Evolutionary conservation across 179 eudicot species (phyloP).

Genomic region (Gypsophila paniculata): DNA sequence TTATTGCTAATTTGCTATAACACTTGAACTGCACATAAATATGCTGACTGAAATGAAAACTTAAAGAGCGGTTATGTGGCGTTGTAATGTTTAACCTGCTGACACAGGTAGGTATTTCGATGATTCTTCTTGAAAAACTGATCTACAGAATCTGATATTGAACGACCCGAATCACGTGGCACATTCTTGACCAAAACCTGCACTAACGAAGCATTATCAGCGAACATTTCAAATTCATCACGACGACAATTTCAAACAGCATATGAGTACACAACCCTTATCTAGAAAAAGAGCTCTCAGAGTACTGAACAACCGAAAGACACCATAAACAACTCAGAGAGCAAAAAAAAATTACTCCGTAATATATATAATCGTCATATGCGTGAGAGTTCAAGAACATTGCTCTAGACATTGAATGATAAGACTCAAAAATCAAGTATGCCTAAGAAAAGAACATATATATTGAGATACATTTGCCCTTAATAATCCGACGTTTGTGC

Average conservation of each 20-base stretch:
- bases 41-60: neutral
- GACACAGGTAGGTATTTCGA: constrained; percentile 73
- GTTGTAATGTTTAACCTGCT: constrained; percentile 51
- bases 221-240: too few species aligned
- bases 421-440: neutral
- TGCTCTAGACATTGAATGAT: neutral
- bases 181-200: constrained; percentile 90
- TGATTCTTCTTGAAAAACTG: constrained; percentile 76
- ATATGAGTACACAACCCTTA: neutral
- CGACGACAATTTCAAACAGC: neutral
- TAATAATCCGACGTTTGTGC: too few species aligned
- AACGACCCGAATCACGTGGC: constrained; percentile 60
- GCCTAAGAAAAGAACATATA: neutral
- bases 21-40: neutral
- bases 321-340: neutral
- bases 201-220: constrained; percentile 14
- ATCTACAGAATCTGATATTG: constrained; percentile 75
- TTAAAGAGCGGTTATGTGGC: neutral
- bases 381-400: neutral
- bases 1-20: neutral
- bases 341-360: neutral
- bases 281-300: neutral
- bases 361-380: neutral
- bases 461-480: neutral
- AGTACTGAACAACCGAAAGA: too few species aligned